Percentiles rank a stretch among this genome's conserved stretches.
phyloP scores from a whole-genome alignment of 179 eudicot species.

The Silene coronaria region DNA sequence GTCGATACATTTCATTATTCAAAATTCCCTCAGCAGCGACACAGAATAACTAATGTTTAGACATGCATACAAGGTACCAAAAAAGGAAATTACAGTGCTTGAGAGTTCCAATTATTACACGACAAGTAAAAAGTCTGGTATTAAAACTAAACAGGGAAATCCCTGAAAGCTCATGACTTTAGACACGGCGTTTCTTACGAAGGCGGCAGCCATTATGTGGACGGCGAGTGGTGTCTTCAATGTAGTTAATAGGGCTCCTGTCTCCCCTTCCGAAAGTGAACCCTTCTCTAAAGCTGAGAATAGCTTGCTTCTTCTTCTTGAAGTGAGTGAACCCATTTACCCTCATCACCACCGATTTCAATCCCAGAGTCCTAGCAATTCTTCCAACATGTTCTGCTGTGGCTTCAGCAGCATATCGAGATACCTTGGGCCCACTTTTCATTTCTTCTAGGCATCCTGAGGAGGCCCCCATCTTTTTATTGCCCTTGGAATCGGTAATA shows the following conservation, averaged over 20 bases:
- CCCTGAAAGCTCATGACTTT: background rate
- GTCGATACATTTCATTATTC: no score
- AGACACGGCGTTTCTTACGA: conserved; percentile 38
- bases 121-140: background rate
- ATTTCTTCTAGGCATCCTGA: conserved; percentile 60
- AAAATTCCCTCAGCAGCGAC: no score
- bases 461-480: conserved; percentile 59
- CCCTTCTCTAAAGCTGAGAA: conserved; percentile 71
- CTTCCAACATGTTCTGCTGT: conserved; percentile 81
- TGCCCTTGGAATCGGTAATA: conserved; percentile 76
- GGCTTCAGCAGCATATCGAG: conserved; percentile 74
- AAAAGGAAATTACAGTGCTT: background rate
- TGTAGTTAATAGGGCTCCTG: conserved; percentile 49
- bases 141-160: background rate
- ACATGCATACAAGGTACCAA: background rate
- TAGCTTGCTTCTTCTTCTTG: conserved; percentile 79
- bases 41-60: background rate
- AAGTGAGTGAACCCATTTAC: conserved; percentile 77
- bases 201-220: conserved; percentile 90
- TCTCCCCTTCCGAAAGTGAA: conserved; percentile 53
- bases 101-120: background rate
- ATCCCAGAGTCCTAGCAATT: conserved; percentile 48
- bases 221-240: conserved; percentile 82
- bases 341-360: conserved; percentile 73
- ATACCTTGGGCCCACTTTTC: conserved; percentile 61